These are phyloP conservation scores for Teratosphaeria epicoccoides DNA, from an alignment of 2,329 filamentous ascomycete genomes.

Conservation along the genomic window DNA sequence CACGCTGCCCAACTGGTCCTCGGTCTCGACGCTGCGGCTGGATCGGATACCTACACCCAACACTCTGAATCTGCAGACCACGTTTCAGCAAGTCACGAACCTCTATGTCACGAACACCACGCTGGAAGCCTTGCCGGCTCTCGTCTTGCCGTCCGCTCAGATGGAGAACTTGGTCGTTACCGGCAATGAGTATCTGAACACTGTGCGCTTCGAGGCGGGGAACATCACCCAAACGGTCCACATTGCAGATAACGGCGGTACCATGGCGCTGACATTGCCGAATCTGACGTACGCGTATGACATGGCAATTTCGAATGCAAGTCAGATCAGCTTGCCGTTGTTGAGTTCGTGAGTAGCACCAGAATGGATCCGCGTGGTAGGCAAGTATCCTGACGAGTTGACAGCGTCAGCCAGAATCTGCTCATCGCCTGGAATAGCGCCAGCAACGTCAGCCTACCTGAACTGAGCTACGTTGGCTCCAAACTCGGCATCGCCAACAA, in stretches of 20 bases:
- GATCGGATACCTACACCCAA: constrained; percentile 3
- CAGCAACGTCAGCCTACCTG: constrained; percentile 2
- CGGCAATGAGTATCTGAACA: constrained; percentile 3
- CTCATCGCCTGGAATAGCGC: constrained; percentile 1
- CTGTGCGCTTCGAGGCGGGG: constrained; percentile 4
- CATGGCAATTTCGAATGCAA: constrained; percentile 4
- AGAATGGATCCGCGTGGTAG: not conserved
- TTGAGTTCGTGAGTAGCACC: not conserved
- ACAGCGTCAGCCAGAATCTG: constrained; percentile 1
- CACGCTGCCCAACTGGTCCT: constrained; percentile 3
- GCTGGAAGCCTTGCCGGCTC: constrained; percentile 4
- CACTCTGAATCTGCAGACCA: constrained; percentile 4
- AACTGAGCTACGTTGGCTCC: constrained; percentile 3
- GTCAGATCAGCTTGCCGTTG: constrained; percentile 1
- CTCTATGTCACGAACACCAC: constrained; percentile 6
- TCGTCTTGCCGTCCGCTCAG: constrained; percentile 2
- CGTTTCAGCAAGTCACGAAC: constrained; percentile 4
- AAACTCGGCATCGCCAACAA: constrained; percentile 1
- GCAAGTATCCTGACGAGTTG: not conserved
- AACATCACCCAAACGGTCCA: constrained; percentile 6
- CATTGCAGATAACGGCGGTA: constrained; percentile 2
- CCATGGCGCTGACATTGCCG: constrained; percentile 4
- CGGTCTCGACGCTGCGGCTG: constrained; percentile 2
- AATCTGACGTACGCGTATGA: constrained; percentile 8
- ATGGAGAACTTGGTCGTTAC: constrained; percentile 5